Percentiles rank a stretch among this genome's conserved stretches.
Conservation (phyloP, 106 monocot genomes). For the Dioscorea alata region DNA sequence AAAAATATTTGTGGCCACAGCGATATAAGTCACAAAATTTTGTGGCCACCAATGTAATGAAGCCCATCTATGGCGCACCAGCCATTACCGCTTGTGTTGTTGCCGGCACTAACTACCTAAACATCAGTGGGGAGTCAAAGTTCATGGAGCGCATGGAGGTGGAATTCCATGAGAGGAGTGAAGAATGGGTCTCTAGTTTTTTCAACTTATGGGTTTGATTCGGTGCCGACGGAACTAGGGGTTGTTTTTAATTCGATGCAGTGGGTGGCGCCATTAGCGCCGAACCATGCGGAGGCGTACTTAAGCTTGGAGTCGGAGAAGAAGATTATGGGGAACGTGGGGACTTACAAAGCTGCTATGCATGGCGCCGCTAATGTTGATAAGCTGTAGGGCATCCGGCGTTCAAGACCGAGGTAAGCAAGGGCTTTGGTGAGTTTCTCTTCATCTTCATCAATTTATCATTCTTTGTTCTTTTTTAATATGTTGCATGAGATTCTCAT, state of each 20-base stretch:
- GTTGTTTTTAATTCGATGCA: slow-evolving; percentile 61
- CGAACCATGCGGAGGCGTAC: slow-evolving; percentile 59
- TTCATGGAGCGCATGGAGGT: slow-evolving; percentile 95
- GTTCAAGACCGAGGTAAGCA: slow-evolving; percentile 59
- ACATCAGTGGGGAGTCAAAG: slow-evolving; percentile 93
- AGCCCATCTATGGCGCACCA: slow-evolving; percentile 58
- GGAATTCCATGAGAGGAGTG: slow-evolving; percentile 32
- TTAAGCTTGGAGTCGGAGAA: slow-evolving; percentile 66
- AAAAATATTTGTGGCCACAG: too few species aligned
- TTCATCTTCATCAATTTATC: too few species aligned
- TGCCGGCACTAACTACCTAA: slow-evolving; percentile 72
- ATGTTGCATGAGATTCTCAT: too few species aligned
- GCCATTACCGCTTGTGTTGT: slow-evolving; percentile 79
- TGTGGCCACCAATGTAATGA: too few species aligned
- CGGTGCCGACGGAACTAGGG: slow-evolving; percentile 88
- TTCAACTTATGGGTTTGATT: slow-evolving; percentile 93
- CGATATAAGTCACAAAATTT: too few species aligned
- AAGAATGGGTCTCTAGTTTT: slow-evolving; percentile 59
- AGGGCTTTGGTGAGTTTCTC: slow-evolving; percentile 32
- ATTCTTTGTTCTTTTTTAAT: not conserved
- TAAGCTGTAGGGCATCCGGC: slow-evolving; percentile 61
- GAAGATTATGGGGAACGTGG: slow-evolving; percentile 79
- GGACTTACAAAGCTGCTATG: slow-evolving; percentile 81
- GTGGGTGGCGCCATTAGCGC: slow-evolving; percentile 42
- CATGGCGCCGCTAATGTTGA: slow-evolving; percentile 68